Base-by-base conservation (phyloP, 257 asterid genomes). In the Nicotiana knightiana region DNA sequence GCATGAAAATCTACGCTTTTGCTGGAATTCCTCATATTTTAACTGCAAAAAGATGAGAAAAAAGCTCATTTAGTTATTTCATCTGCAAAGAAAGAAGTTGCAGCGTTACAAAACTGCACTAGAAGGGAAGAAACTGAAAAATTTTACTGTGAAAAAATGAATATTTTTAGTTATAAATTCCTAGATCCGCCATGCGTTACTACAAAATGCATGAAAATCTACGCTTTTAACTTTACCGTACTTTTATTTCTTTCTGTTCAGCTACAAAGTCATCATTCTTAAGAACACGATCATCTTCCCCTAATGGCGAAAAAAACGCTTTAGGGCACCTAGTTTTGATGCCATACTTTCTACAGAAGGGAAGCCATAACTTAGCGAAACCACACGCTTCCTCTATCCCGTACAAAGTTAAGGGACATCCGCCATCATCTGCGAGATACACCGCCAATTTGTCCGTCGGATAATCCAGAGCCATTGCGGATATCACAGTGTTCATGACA, bases 401-500 rank as follows among this genome's bases (percentile, higher is more conserved):
- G 2, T 76, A 54, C 11, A 87, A 46, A 0, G 93, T 90, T 24
- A 84, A 82, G 9, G 85, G 5, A 10, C 90, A 86, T 8, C 97
- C 95, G 1, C 89, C 93, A 59, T 93, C 97, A 53, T 93, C 97
- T 0, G 97, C 88, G 18, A 92, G 86, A 83, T 90, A 93, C 1
- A 92, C 89, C 1, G 85, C 83, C 28, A 93, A 89, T 88, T 92
- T 93, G 0, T 87, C 84, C 0, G 88, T 82, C 0, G 97, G 97
- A 54, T 93, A 93, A 59, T 93, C 95, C 3, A 93, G 89, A 4
- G 93, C 93, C 95, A 91, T 77, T 8, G 93, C 95, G 6, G 97
- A 93, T 46, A 93, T 37, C 18, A 93, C 91, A n/a, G 97, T 93
- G 86, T 93, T 93, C 97, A 93, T 89, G 21, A 93, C 95, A 2